Evolutionary conservation across 2,329 filamentous ascomycete genomes (phyloP), one percentile per base, ranked within the genome.

Genomic region (Fonsecaea multimorphosa): DNA sequence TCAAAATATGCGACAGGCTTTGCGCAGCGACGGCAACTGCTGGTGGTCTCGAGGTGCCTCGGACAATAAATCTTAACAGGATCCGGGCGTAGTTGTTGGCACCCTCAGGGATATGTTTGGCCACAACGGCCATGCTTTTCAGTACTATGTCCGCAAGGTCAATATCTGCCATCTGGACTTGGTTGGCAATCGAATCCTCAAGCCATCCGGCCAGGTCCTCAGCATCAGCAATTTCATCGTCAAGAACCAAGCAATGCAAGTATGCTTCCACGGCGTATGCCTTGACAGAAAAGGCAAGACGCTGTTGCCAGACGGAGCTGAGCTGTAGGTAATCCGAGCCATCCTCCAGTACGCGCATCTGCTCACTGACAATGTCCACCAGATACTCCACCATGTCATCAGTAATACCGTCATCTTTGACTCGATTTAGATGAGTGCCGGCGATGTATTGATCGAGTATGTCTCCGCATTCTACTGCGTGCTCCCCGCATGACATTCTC

Each of bases 281-380:
- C 78, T 97, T 97, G 67, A 96, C 91, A 6, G 91, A 89, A 73
- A 91, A 93, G 3, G 93, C 92, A 61, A 98, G 85, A 66, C 85
- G 88, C 78, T 97, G 94, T 76, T 98, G 93, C 79, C 90, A 93
- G 5, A 89, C 85, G 1, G 93, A 94, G 63, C 91, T 91, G 64
- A 98, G 86, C 72, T 91, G 89, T 51, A 97, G 83, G 76, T 97
- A 98, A 77, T 98, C 95, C 1, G 92, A 90, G 65, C 91, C 91
- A 56, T 93, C 92, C 70, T 98, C 93, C 22, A 99, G 82, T 58
- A 93, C 87, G 72, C 89, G 88, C 83, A 98, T 92, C 75, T 96
- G 91, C 67, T 96, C 91, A 11, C 87, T 83, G 36, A 93, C 89
- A 70, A 96, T 86, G 54, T 86, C 86, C 1, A 91, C 87, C 69